Base-by-base conservation (phyloP, 2,329 filamentous ascomycete genomes). In the Aspergillus quadricinctus region DNA sequence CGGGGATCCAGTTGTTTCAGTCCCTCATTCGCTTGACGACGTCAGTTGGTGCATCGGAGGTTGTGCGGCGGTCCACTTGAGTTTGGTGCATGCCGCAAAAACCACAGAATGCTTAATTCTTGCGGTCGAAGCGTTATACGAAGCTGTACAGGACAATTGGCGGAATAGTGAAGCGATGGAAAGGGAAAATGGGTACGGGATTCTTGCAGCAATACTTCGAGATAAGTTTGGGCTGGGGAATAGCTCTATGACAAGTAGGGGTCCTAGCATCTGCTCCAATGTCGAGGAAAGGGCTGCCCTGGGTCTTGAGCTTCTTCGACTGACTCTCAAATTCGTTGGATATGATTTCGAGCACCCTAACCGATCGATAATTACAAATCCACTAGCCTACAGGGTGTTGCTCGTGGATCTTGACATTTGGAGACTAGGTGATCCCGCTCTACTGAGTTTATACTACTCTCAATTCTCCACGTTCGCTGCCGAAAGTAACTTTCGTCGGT, bases 101-200 rank as follows among this genome's bases (percentile, higher is more conserved):
- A 87, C 85, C 0, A 80, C 84, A 7, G 85, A 92, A 50, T 86
- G 87, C 48, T 85, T 92, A 28, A 77, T 92, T 9, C 83, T 89
- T 53, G 87, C 92, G 1, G 86, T 95, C 2, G 86, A 95, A 66
- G 88, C 95, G 66, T 80, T 96, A 27, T 92, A 97, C 60, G 85
- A 89, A 61, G 90, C 90, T 58, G 89, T 97, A 50, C 88, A 89
- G 62, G 88, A 89, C 61, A 97, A 89, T 69, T 99, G 95, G 94
- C 85, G 94, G 61, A 97, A 97, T 63, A 97, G 94, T 64, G 95
- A 99, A 71, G 92, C 94, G 27, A 97, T 99, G 89, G 94, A 99
- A 72, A 87, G 90, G 66, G 92, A 96, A 57, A 94, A 95, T 64
- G 95, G 93, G 0, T 99, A 97, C 69, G 88, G 90, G 27, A 89